Base-by-base conservation (phyloP, 352 stramenopile genomes). In the Globisporangium okanoganense region DNA sequence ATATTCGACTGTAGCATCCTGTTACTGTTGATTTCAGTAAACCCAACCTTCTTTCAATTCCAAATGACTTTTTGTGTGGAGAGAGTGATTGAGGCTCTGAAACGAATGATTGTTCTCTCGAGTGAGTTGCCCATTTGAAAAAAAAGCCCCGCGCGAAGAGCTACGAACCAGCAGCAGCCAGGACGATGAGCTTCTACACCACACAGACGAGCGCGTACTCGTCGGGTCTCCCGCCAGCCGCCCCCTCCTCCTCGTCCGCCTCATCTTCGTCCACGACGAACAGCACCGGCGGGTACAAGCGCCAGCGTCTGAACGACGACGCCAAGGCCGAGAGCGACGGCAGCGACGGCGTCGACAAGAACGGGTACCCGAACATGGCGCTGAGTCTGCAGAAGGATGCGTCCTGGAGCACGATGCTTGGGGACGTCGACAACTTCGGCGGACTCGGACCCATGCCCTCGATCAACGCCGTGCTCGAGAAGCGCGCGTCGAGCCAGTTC, bases 401-500 rank as follows among this genome's bases (percentile, higher is more conserved):
- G 40, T 87, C 76, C n/a, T 92, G 82, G 82, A 75, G 64, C 48
- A 73, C 67, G 16, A 87, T 90, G 69, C 63, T 92, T 3, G 65
- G 70, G n/a, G 78, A 90, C 35, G 78, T 85, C 3, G 82, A 92
- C 24, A 83, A 67, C 64, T 90, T 90, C 58, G 72, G 76, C 22
- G 69, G 71, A 1, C 63, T 92, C 8, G 79, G 79, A 0, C 74
- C 78, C 7, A 91, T 92, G 64, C 84, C 84, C 16, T 82, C 80
- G 8, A 88, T 91, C 71, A 81, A 69, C 55, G 48, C 82, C 0
- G 72, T 90, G 55, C 64, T 94, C 33, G 82, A 94, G 66, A 88
- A 88, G 67, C 79, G 84, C 58, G 77, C 77, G 56, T 85, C 77
- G 44, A 87, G 78, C 65, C 77, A 83, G 62, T 91, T 92, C 62